Percentiles rank a stretch among this genome's conserved stretches.
phyloP scores from a whole-genome alignment of 208 protist genomes.

The Wallacemonas sp. region DNA sequence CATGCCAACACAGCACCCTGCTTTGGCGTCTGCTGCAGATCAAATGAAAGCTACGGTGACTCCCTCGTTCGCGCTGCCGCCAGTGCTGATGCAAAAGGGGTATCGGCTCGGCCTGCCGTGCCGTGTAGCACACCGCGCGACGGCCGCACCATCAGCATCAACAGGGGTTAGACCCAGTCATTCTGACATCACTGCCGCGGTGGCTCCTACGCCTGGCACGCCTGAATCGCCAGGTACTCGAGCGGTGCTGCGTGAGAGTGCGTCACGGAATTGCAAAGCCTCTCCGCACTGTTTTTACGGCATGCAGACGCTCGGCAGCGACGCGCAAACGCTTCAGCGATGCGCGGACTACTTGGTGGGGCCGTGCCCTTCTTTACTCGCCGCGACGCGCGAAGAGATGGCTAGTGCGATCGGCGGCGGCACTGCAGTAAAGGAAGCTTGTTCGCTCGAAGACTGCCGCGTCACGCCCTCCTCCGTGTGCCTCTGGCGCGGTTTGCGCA shows the following conservation, averaged over 20 bases:
- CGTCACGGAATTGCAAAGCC: conserved; percentile 42
- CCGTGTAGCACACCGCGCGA: neutral
- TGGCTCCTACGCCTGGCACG: neutral
- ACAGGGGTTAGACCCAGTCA: no score
- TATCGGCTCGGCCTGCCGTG: conserved; percentile 56
- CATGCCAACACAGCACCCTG: no score
- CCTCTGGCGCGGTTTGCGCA: conserved; percentile 71
- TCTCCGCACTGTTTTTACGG: conserved; percentile 60
- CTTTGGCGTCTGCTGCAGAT: no score
- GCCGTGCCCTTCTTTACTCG: conserved; percentile 35
- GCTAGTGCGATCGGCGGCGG: no score
- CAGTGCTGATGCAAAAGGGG: no score
- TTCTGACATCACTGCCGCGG: neutral
- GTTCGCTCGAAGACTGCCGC: neutral
- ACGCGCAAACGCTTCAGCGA: conserved; percentile 30
- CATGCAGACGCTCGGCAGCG: conserved; percentile 32
- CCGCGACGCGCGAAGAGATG: neutral
- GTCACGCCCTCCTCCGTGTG: conserved; percentile 16
- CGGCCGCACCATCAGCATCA: no score
- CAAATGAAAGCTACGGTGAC: no score
- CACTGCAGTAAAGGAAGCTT: no score
- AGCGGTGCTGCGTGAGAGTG: neutral
- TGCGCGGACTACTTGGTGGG: conserved; percentile 38
- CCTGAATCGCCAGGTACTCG: neutral
- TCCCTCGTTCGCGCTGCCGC: no score